Evolutionary conservation across 495 filamentous ascomycete species (phyloP), one percentile per base, ranked within the genome.

Genomic region (Hypoxylon lenormandii): DNA sequence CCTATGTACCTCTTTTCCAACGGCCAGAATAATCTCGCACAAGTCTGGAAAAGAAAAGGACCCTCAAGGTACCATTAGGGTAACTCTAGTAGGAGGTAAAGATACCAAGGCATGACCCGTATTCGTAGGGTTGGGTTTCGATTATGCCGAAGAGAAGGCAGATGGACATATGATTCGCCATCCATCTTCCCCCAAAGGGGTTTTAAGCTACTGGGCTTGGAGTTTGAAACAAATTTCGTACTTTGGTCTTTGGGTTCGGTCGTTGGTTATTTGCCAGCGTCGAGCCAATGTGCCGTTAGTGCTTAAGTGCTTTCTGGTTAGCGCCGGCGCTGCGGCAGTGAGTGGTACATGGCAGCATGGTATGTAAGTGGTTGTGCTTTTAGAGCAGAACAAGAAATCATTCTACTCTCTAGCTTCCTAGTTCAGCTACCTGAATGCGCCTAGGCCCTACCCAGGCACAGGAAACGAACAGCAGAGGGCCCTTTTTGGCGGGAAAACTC

Each of bases 401-500:
- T 21, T 45, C 42, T 18, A 6, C 42, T 45, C 5, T 18, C n/a
- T 19, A 45, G 16, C 42, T 18, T 19, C n/a, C 42, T 45, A 45
- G 42, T 45, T 19, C 23, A 49, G 23, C n/a, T 49, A 15, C 46
- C 5, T 28, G 5, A 11, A 8, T 48, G 21, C 11, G 18, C 46
- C 22, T 23, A 48, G 46, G 19, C 19, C 19, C 40, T 43, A 1
- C 26, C 13, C 11, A 8, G 10, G 2, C 36, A 42, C 15, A 42
- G 12, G 15, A 42, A 4, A 42, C 36, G 13, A 12, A n/a, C 36
- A 38, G 4, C 5, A 19, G 10, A 45, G 16, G n/a, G 2, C 16
- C 42, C 38, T 16, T 37, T 38, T 52, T 40, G 47, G 18, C 28
- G 47, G 21, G 54, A 46, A 58, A 15, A 66, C 57, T 66, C 51